phyloP scores from a whole-genome alignment of 257 asterid genomes.

The Misopates orontium region DNA sequence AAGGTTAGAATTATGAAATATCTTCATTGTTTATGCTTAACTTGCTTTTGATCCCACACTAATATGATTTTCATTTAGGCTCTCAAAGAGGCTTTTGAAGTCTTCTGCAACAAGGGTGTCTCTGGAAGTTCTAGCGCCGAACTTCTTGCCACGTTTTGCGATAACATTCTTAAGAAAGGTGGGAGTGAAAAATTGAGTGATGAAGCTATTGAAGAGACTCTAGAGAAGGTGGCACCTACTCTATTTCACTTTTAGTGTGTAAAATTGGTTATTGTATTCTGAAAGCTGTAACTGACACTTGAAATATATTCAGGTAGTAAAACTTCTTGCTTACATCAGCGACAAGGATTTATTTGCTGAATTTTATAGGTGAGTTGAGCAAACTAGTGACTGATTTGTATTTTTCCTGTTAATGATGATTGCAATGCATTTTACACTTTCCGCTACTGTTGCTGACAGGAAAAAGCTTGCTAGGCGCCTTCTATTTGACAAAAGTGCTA shows the following conservation, averaged over 20 bases:
- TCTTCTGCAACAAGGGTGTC: slow-evolving; percentile 1
- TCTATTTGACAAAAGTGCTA: slow-evolving; percentile 94
- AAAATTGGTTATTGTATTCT: not conserved
- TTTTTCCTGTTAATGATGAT: not conserved
- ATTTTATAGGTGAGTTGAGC: slow-evolving; percentile 67
- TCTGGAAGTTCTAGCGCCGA: not conserved
- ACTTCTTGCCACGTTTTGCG: not conserved
- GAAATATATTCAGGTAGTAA: slow-evolving; percentile 66
- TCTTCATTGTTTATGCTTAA: not conserved
- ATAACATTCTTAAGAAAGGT: not conserved
- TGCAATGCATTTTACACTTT: slow-evolving; percentile 16
- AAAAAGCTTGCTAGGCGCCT: slow-evolving; percentile 94
- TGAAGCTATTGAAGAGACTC: not conserved
- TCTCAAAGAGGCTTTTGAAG: slow-evolving; percentile 2
- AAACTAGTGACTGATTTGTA: slow-evolving; percentile 1
- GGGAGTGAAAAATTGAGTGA: not conserved
- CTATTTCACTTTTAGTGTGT: no score
- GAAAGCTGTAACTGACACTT: slow-evolving; percentile 25
- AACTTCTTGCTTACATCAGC: slow-evolving; percentile 88
- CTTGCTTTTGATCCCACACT: no score
- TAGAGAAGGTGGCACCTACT: not conserved
- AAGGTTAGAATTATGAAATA: slow-evolving; percentile 59
- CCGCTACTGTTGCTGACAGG: slow-evolving; percentile 41
- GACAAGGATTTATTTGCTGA: slow-evolving; percentile 97
- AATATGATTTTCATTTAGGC: not conserved